These are phyloP conservation scores for Zasmidium cellare DNA, from an alignment of 2,329 filamentous ascomycete genomes.

Conservation along the genomic window DNA sequence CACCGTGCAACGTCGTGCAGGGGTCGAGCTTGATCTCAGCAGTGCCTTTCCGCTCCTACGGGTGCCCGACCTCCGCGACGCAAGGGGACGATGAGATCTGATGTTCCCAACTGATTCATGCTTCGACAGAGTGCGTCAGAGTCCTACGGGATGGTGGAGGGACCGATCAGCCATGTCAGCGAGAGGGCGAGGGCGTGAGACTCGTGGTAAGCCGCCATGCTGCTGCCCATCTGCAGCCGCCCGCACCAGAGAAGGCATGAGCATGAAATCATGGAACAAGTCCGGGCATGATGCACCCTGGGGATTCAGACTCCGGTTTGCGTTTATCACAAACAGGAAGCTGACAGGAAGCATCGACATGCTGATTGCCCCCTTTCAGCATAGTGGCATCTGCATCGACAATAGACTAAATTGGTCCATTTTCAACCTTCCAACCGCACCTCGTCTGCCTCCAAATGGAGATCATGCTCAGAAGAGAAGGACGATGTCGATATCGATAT, in stretches of 20 bases:
- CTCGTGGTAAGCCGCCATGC: not conserved
- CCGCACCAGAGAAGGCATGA: not conserved
- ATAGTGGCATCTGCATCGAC: not conserved
- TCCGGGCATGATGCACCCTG: not conserved
- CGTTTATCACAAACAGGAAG: not conserved
- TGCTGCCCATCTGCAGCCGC: not conserved
- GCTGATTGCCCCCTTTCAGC: not conserved
- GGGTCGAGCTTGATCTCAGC: not conserved
- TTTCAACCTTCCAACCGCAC: not conserved
- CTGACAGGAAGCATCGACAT: not conserved
- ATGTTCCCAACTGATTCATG: not conserved
- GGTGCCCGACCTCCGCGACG: not conserved
- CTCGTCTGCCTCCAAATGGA: not conserved
- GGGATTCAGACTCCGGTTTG: no score
- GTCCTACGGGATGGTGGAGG: not conserved
- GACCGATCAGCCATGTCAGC: not conserved
- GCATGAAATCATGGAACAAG: not conserved
- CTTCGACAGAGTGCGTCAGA: not conserved
- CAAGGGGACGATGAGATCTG: not conserved
- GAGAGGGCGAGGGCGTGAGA: not conserved
- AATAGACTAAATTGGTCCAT: not conserved
- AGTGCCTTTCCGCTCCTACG: not conserved
- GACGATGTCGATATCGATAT: not conserved
- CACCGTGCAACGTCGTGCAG: not conserved
- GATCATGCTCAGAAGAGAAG: not conserved